Percentiles rank a stretch among this genome's conserved stretches.
Conservation (phyloP, 148 eudicot species). For the Arctostaphylos glauca region DNA sequence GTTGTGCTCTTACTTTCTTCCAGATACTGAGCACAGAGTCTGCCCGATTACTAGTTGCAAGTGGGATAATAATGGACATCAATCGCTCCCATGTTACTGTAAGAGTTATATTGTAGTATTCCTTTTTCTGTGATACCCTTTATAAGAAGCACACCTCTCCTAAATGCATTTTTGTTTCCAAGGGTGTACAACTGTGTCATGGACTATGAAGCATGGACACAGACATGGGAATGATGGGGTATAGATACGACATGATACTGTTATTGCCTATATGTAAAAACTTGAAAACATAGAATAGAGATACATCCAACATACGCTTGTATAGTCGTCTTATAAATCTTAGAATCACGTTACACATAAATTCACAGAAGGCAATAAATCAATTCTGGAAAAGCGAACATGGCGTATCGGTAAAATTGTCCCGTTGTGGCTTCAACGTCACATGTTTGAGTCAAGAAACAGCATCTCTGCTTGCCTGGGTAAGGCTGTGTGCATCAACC, state of each 20-base stretch:
- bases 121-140: background rate
- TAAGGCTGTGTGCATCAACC: no score
- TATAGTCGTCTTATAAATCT: background rate
- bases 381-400: background rate
- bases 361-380: background rate
- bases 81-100: constrained; percentile 70
- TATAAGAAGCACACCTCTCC: background rate
- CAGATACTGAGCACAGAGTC: background rate
- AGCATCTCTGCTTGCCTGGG: no score
- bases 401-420: no score
- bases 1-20: background rate
- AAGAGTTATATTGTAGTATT: constrained; percentile 32
- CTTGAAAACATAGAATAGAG: no score
- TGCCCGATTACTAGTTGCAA: constrained; percentile 15
- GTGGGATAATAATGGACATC: constrained; percentile 67
- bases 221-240: background rate
- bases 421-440: no score
- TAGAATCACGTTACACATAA: background rate
- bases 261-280: no score
- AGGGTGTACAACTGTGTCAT: background rate
- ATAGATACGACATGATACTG: no score
- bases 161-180: background rate
- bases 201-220: constrained; percentile 15
- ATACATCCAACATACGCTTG: background rate
- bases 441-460: no score